phyloP scores from a whole-genome alignment of 208 protist species.

The Leishmania tarentolae region DNA sequence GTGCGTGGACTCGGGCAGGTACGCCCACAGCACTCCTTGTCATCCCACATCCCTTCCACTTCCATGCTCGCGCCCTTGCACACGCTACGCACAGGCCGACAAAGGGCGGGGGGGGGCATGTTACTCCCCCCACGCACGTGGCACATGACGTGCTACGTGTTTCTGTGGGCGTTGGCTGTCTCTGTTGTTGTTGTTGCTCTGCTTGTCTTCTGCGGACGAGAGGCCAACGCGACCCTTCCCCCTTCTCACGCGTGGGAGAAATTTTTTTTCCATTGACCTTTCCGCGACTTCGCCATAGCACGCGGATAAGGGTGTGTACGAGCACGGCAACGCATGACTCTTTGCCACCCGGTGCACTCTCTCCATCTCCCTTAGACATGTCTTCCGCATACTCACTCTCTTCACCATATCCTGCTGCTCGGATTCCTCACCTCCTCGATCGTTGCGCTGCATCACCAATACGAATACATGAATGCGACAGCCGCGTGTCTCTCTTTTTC shows the following conservation, averaged over 20 bases:
- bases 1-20: not conserved
- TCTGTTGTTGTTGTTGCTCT: not conserved
- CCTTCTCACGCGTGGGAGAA: not conserved
- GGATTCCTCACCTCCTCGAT: not conserved
- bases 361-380: constrained; percentile 9
- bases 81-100: not conserved
- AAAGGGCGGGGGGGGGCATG: not conserved
- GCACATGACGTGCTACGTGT: not conserved
- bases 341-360: not conserved
- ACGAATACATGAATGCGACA: not conserved
- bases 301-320: not conserved
- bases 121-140: not conserved
- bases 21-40: not conserved
- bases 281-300: not conserved
- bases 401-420: not conserved
- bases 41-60: not conserved
- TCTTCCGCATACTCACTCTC: not conserved
- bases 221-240: not conserved
- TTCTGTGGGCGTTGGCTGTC: not conserved
- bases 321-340: not conserved
- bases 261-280: not conserved
- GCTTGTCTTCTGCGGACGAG: not conserved
- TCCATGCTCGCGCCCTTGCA: not conserved
- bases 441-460: not conserved
- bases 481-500: not conserved